Evolutionary conservation across 1,139 yeast genomes (phyloP).

Genomic region (Diutina siamensis): DNA sequence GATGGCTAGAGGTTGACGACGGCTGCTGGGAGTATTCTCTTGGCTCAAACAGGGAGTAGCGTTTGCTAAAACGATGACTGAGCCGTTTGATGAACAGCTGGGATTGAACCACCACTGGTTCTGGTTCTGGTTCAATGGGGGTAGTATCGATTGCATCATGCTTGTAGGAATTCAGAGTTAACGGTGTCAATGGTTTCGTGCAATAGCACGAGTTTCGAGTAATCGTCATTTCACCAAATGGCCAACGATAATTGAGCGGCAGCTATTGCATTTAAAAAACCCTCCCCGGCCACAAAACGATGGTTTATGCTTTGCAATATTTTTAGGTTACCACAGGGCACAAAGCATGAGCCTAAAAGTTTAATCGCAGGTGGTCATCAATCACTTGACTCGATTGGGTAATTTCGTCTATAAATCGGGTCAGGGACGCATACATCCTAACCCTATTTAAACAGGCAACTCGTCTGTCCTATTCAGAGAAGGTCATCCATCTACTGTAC

Average conservation of each 20-base stretch:
- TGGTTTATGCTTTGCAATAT: neutral
- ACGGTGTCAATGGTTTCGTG: conserved; percentile 2
- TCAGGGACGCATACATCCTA: neutral
- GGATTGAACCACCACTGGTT: neutral
- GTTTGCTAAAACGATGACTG: neutral
- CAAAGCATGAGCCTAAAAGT: neutral
- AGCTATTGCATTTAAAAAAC: too few species aligned
- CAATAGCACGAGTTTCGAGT: neutral
- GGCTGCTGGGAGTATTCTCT: neutral
- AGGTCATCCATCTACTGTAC: too few species aligned
- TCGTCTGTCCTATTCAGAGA: neutral
- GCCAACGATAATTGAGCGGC: neutral
- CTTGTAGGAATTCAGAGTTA: neutral
- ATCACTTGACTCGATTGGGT: neutral
- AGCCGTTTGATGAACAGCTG: conserved; percentile 3
- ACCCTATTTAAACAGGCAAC: neutral
- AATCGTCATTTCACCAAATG: neutral
- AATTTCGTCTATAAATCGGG: neutral
- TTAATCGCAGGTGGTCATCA: neutral
- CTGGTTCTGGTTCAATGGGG: neutral
- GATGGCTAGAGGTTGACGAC: neutral
- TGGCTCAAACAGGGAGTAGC: neutral
- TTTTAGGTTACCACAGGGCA: neutral
- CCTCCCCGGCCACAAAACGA: too few species aligned
- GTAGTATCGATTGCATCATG: neutral